These are phyloP conservation scores for Murraya koenigii DNA, from an alignment of 345 rosid species.

Conservation along the genomic window DNA sequence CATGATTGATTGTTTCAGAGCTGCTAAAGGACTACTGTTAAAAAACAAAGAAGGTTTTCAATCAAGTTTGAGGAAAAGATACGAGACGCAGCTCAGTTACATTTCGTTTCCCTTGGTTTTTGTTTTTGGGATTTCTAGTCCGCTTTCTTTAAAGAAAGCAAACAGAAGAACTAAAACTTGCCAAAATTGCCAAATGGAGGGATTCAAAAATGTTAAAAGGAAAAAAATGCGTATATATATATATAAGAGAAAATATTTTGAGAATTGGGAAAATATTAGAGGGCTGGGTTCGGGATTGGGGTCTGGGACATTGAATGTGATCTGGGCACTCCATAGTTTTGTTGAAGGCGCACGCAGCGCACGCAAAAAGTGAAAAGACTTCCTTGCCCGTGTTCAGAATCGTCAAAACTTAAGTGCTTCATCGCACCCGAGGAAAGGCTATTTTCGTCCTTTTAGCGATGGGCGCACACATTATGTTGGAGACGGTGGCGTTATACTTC, in stretches of 20 bases:
- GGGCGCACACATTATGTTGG: not conserved
- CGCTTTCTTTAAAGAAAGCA: not conserved
- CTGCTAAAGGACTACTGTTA: not conserved
- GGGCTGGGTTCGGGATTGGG: too few species aligned
- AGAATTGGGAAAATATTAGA: not conserved
- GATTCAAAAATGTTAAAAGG: not conserved
- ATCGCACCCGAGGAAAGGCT: not conserved
- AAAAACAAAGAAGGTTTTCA: not conserved
- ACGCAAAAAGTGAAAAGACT: not conserved
- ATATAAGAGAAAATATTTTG: not conserved
- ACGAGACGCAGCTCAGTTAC: not conserved
- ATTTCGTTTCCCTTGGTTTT: not conserved
- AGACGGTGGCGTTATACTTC: not conserved
- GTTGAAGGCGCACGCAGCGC: not conserved
- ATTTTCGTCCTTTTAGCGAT: not conserved
- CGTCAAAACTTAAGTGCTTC: not conserved
- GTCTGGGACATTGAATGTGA: not conserved
- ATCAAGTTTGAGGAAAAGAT: not conserved
- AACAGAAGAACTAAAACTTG: not conserved
- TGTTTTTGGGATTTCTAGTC: not conserved
- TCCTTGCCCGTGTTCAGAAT: not conserved
- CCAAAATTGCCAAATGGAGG: slow-evolving; percentile 4
- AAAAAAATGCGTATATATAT: not conserved
- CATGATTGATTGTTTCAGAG: slow-evolving; percentile 11
- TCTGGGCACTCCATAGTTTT: not conserved